These are phyloP conservation scores for Suillus decipiens DNA, from an alignment of 768 basidiomycete genomes.

Conservation along the genomic window DNA sequence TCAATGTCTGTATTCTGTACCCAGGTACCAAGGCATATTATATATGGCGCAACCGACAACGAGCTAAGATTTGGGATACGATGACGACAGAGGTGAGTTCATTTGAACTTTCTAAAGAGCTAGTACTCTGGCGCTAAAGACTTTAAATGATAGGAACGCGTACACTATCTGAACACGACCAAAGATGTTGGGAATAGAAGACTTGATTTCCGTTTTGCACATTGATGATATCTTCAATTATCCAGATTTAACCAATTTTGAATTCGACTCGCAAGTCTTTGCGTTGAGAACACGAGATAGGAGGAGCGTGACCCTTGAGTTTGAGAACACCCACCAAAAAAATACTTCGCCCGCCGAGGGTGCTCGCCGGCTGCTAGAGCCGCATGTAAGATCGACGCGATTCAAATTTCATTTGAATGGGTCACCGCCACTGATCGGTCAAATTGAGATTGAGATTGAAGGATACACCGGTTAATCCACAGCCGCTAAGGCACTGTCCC, in stretches of 20 bases:
- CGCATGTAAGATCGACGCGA: no score
- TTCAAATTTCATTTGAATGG: no score
- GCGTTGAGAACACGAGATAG: not conserved
- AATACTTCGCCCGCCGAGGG: no score
- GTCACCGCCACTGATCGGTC: no score
- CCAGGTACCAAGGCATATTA: slow-evolving; percentile 57
- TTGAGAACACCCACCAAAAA: not conserved
- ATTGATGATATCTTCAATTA: slow-evolving; percentile 29
- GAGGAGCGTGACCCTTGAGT: not conserved
- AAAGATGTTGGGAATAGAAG: slow-evolving; percentile 60
- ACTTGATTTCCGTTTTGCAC: slow-evolving; percentile 62
- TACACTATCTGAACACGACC: slow-evolving; percentile 59
- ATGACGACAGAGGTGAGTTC: slow-evolving; percentile 50
- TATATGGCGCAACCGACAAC: slow-evolving; percentile 57
- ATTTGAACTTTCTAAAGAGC: not conserved
- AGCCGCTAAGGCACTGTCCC: no score
- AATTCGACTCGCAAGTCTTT: not conserved
- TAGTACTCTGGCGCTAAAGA: not conserved
- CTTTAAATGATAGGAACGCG: slow-evolving; percentile 42
- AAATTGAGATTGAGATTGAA: no score
- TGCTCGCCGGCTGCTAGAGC: no score
- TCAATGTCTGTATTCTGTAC: slow-evolving; percentile 56
- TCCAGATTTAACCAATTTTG: not conserved
- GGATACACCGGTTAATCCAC: no score
- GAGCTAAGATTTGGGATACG: slow-evolving; percentile 55